Conservation (phyloP, 352 stramenopile genomes). For the Pythium sukuiense region DNA sequence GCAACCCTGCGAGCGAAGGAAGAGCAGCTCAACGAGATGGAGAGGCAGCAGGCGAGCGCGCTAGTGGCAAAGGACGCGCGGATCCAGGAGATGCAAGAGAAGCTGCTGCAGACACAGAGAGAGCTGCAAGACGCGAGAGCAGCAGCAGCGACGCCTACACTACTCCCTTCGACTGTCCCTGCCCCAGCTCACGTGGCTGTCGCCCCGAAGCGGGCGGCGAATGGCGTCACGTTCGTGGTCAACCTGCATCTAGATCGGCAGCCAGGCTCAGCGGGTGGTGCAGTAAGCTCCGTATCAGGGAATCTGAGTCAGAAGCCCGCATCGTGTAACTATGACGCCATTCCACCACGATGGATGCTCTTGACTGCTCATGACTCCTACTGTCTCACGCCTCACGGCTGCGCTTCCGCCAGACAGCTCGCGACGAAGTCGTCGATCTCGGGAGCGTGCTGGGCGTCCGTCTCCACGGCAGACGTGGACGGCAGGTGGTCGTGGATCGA, state of each 20-base stretch:
- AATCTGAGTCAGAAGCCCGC: no score
- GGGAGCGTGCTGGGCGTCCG: neutral
- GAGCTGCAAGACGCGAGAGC: no score
- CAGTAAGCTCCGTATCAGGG: no score
- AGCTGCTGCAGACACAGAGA: no score
- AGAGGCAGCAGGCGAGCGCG: neutral
- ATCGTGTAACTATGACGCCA: no score
- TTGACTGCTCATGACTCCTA: no score
- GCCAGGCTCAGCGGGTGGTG: no score
- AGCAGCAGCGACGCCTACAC: no score
- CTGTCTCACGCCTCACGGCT: neutral
- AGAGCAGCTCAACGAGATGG: neutral
- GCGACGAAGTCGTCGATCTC: slow-evolving; percentile 4
- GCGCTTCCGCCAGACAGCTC: neutral
- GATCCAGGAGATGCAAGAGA: no score
- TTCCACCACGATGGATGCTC: no score
- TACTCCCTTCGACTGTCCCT: neutral
- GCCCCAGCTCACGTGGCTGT: neutral
- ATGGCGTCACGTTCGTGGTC: neutral
- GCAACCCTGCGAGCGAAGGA: neutral
- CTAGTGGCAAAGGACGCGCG: neutral
- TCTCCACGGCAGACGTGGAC: neutral
- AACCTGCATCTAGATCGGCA: neutral
- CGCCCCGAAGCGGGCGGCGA: neutral
- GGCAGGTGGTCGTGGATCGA: neutral